Conservation (phyloP, 169 alveolate genomes). For the Eimeria zaria region DNA sequence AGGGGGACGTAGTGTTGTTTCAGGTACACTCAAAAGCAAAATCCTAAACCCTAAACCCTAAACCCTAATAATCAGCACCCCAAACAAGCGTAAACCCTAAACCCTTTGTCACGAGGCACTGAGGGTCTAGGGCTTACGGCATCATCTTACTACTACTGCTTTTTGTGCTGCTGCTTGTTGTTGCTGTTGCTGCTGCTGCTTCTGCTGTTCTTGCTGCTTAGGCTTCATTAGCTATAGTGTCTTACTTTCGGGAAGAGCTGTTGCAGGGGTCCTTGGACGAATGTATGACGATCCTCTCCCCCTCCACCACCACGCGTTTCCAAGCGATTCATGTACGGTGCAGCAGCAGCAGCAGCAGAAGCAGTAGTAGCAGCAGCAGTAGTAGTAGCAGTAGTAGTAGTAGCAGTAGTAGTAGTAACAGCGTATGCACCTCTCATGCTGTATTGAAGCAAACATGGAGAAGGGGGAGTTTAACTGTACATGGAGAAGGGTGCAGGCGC, state of each 20-base stretch:
- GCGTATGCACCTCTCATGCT: neutral
- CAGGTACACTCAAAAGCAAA: constrained; percentile 39
- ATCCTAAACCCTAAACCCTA: constrained; percentile 10
- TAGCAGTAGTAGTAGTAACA: neutral
- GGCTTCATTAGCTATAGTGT: constrained; percentile 68
- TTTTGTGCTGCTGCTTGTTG: neutral
- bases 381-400: neutral
- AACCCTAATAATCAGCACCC: neutral
- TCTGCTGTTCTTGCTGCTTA: constrained; percentile 22
- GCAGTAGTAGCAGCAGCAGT: constrained; percentile 18
- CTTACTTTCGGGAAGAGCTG: constrained; percentile 73
- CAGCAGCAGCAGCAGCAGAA: constrained; percentile 15
- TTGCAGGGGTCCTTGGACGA: constrained; percentile 49
- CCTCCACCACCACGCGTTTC: constrained; percentile 74
- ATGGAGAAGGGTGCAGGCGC: no score
- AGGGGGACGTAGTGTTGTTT: constrained; percentile 77
- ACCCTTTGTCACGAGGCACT: no score
- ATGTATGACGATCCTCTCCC: constrained; percentile 66
- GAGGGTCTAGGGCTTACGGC: neutral
- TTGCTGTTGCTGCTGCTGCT: neutral
- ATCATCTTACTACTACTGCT: neutral
- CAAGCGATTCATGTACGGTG: constrained; percentile 64
- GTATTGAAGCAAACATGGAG: no score
- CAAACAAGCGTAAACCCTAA: neutral
- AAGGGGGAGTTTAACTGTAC: no score